These are phyloP conservation scores for Aphanomyces astaci DNA, from an alignment of 352 stramenopile genomes.

Conservation along the genomic window DNA sequence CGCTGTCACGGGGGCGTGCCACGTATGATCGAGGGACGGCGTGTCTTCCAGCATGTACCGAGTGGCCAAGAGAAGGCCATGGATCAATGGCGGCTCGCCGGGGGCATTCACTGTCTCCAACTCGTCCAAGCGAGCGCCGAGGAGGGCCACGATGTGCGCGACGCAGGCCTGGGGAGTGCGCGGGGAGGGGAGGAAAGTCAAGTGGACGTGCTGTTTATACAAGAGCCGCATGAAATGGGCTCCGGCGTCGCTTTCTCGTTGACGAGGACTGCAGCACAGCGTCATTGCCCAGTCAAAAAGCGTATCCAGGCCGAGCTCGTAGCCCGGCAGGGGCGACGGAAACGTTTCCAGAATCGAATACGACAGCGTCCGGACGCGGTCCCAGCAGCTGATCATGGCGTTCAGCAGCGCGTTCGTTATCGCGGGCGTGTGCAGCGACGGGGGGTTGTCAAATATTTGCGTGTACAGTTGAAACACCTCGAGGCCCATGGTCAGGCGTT, in stretches of 20 bases:
- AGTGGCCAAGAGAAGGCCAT: constrained; percentile 64
- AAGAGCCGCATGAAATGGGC: constrained; percentile 78
- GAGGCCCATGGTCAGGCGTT: constrained; percentile 61
- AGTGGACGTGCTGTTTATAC: constrained; percentile 49
- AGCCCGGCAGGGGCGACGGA: constrained; percentile 46
- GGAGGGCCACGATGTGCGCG: not conserved
- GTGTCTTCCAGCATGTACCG: constrained; percentile 70
- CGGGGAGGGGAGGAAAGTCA: constrained; percentile 34
- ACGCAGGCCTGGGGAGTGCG: not conserved
- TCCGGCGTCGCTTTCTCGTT: constrained; percentile 79
- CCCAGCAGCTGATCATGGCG: constrained; percentile 72
- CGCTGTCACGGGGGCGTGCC: constrained; percentile 37
- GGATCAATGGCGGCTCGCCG: constrained; percentile 59
- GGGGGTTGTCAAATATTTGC: constrained; percentile 45
- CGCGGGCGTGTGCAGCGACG: constrained; percentile 52
- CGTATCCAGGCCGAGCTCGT: constrained; percentile 38
- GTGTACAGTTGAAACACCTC: constrained; percentile 62
- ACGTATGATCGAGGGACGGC: constrained; percentile 30
- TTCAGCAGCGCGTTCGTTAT: constrained; percentile 57
- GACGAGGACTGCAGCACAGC: constrained; percentile 59
- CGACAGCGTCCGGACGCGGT: constrained; percentile 59
- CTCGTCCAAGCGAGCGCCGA: not conserved
- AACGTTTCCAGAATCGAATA: constrained; percentile 66
- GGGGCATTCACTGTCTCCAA: not conserved
- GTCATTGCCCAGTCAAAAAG: constrained; percentile 64